These are phyloP conservation scores for Dichotomocladium elegans DNA, from an alignment of 371 early-diverging fungal genomes.

Conservation along the genomic window DNA sequence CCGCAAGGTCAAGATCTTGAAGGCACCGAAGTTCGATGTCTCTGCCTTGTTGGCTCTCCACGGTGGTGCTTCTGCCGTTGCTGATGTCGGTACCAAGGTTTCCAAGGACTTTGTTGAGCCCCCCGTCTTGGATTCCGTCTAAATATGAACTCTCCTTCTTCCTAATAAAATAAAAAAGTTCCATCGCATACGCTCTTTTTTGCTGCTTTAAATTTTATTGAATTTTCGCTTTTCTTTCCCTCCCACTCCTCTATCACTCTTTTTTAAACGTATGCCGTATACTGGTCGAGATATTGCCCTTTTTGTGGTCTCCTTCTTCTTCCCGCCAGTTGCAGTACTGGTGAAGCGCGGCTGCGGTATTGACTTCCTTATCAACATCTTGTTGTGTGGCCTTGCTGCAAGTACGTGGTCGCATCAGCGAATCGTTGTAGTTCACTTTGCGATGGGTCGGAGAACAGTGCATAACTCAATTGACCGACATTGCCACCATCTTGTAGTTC, in stretches of 20 bases:
- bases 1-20: slow-evolving; percentile 99
- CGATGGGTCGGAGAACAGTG: too few relatives aligned
- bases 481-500: too few relatives aligned
- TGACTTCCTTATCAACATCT: slow-evolving; percentile 67
- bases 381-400: slow-evolving; percentile 59
- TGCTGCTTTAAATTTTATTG: not conserved
- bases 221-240: not conserved
- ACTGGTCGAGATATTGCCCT: slow-evolving; percentile 51
- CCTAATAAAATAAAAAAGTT: not conserved
- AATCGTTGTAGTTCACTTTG: too few relatives aligned
- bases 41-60: slow-evolving; percentile 97
- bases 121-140: slow-evolving; percentile 71
- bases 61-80: slow-evolving; percentile 80
- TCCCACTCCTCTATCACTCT: not conserved
- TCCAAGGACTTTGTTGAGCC: slow-evolving; percentile 84
- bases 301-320: slow-evolving; percentile 62
- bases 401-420: slow-evolving; percentile 16
- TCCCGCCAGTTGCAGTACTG: slow-evolving; percentile 70
- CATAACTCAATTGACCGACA: too few relatives aligned
- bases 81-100: slow-evolving; percentile 74
- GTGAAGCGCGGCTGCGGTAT: slow-evolving; percentile 60
- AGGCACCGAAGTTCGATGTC: slow-evolving; percentile 94
- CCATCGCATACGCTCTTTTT: not conserved
- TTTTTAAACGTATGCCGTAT: slow-evolving; percentile 34
- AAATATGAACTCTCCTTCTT: slow-evolving; percentile 36